Percentiles rank a stretch among this genome's conserved stretches.
Conservation (phyloP, 2,329 filamentous ascomycete genomes). For the Microdochium paspali region DNA sequence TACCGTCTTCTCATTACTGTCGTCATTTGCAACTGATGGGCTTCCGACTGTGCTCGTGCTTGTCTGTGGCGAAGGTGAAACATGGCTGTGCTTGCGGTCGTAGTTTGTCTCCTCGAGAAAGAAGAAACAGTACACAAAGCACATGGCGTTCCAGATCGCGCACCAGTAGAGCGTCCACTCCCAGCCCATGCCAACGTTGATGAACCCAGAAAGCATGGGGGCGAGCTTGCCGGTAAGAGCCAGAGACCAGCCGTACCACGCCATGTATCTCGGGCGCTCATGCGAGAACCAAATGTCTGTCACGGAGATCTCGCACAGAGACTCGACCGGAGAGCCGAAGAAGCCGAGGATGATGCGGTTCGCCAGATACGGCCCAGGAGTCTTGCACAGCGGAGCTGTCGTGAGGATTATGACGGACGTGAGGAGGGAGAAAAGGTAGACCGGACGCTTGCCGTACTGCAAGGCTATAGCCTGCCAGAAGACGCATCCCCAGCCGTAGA, state of each 20-base stretch:
- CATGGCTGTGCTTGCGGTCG: slow-evolving; percentile 11
- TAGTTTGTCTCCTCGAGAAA: slow-evolving; percentile 47
- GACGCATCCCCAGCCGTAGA: slow-evolving; percentile 22
- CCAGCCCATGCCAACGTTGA: slow-evolving; percentile 19
- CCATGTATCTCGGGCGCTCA: slow-evolving; percentile 16
- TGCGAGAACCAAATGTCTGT: slow-evolving; percentile 16
- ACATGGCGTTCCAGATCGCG: slow-evolving; percentile 18
- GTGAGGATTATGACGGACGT: slow-evolving; percentile 16
- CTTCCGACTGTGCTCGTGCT: slow-evolving; percentile 5
- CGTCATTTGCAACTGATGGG: slow-evolving; percentile 1
- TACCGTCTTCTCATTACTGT: slow-evolving; percentile 4
- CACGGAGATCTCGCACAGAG: slow-evolving; percentile 17
- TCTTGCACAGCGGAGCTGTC: slow-evolving; percentile 15
- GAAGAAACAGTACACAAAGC: slow-evolving; percentile 30
- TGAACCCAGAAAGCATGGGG: slow-evolving; percentile 22
- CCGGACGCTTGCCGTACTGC: slow-evolving; percentile 19
- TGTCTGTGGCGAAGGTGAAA: not conserved
- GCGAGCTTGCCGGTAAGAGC: slow-evolving; percentile 18
- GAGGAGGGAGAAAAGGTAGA: slow-evolving; percentile 18
- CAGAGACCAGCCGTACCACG: slow-evolving; percentile 17
- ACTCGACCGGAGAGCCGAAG: slow-evolving; percentile 18
- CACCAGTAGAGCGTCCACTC: slow-evolving; percentile 21
- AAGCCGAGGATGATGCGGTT: slow-evolving; percentile 18
- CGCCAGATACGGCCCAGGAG: slow-evolving; percentile 13
- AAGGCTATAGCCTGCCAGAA: slow-evolving; percentile 21